These are phyloP conservation scores for Skeletonema potamos DNA, from an alignment of 108 stramenopile species.

Conservation along the genomic window DNA sequence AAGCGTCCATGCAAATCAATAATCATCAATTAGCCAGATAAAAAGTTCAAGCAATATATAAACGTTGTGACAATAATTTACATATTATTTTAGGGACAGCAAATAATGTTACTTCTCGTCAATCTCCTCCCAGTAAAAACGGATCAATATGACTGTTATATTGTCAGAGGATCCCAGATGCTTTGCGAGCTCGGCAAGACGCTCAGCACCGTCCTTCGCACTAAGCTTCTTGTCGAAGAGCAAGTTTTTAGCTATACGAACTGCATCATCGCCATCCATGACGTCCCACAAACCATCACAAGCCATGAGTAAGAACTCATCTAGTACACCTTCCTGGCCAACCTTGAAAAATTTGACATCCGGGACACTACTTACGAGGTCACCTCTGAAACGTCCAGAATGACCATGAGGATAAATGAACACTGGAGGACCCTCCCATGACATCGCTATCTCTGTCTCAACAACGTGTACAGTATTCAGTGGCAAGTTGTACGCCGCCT, in stretches of 20 bases:
- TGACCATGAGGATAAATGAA: slow-evolving; percentile 74
- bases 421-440: slow-evolving; percentile 68
- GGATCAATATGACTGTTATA: slow-evolving; percentile 77
- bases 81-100: neutral
- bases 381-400: slow-evolving; percentile 62
- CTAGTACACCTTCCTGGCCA: slow-evolving; percentile 45
- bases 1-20: too few relatives aligned
- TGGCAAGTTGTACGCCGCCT: slow-evolving; percentile 65
- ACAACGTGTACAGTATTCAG: neutral
- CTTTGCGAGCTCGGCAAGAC: slow-evolving; percentile 79
- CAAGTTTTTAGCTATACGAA: slow-evolving; percentile 71
- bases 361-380: slow-evolving; percentile 70
- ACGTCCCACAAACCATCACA: slow-evolving; percentile 90
- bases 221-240: slow-evolving; percentile 64
- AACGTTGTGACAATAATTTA: neutral
- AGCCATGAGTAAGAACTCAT: slow-evolving; percentile 76
- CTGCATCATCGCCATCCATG: slow-evolving; percentile 64
- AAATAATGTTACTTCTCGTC: neutral
- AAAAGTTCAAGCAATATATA: neutral
- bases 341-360: slow-evolving; percentile 58
- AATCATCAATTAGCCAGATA: neutral
- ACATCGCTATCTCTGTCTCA: slow-evolving; percentile 8
- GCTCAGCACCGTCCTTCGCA: slow-evolving; percentile 74
- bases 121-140: slow-evolving; percentile 46
- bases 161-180: slow-evolving; percentile 86